Percentiles rank a stretch among this genome's conserved stretches.
Conservation (phyloP, 352 stramenopile species). For the Globisporangium abappressorium region DNA sequence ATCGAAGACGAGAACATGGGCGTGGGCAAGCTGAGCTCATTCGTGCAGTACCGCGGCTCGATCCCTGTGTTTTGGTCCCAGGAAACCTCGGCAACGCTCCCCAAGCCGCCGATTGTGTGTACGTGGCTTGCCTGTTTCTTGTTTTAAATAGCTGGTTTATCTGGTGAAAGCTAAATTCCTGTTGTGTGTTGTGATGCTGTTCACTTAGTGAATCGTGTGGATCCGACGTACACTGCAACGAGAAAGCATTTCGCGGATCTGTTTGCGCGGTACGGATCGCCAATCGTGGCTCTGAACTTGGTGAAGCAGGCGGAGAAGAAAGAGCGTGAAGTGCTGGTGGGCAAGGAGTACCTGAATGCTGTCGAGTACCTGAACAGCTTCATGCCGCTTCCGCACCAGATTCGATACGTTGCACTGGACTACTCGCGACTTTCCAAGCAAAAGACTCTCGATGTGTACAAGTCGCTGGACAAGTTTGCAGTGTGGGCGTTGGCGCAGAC, state of each 20-base stretch:
- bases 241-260: slow-evolving; percentile 94
- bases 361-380: slow-evolving; percentile 98
- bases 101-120: slow-evolving; percentile 96
- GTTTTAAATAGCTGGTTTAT: neutral
- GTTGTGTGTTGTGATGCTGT: neutral
- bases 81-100: slow-evolving; percentile 96
- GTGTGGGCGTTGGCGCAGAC: slow-evolving; percentile 97
- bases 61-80: slow-evolving; percentile 99
- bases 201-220: slow-evolving; percentile 90
- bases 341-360: slow-evolving; percentile 96
- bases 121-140: slow-evolving; percentile 10
- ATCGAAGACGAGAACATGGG: slow-evolving; percentile 88
- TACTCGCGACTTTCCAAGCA: slow-evolving; percentile 95
- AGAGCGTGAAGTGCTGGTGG: slow-evolving; percentile 97
- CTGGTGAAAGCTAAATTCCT: neutral
- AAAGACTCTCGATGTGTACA: slow-evolving; percentile 92
- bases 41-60: slow-evolving; percentile 97
- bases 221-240: slow-evolving; percentile 95
- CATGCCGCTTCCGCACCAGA: slow-evolving; percentile 88
- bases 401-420: slow-evolving; percentile 97
- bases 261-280: slow-evolving; percentile 95
- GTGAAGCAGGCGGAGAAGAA: slow-evolving; percentile 98
- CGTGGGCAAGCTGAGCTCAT: slow-evolving; percentile 93
- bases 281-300: slow-evolving; percentile 97
- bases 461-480: slow-evolving; percentile 93